Evolutionary conservation across 176 grass and related monocot genomes (phyloP), one percentile per base, ranked within the genome.

Genomic region (Carex parvula): DNA sequence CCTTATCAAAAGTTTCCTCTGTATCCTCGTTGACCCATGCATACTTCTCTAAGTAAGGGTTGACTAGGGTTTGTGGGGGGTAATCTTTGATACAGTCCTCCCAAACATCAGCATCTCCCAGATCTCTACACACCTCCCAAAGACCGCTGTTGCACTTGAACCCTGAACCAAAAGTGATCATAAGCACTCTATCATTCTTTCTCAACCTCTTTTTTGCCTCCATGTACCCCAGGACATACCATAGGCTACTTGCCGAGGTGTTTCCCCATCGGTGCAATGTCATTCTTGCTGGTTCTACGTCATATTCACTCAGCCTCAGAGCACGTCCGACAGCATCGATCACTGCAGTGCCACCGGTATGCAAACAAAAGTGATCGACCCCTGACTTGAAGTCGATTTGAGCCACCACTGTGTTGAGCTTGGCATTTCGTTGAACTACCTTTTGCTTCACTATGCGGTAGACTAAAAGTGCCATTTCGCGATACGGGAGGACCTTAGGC

Each of bases 101-200:
- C 94, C 94, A 94, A 0, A 62, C 92, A 50, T 86, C 90, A 39
- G 59, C 88, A 84, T 94, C 94, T 59, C 16, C 6, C 41, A 97
- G 77, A 84, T 94, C 94, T 55, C 84, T 74, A 35, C 0, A 44
- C 4, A 97, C 94, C 88, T 92, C 91, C 94, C 94, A 97, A 80
- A 90, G 84, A 85, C 87, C 83, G 82, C 94, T 97, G 84, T 97
- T 97, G 92, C 94, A 97, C 83, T 97, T 97, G 79, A 97, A 97
- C 3, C 94, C 94, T 3, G 92, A 93, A 0, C 94, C 94, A 82
- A 97, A 97, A 24, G 82, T 94, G 1, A 94, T 81, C 94, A 97
- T 97, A 42, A 97, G 88, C 88, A 97, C 74, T 79, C 83, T 79
- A 82, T 97, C 90, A 4, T 88, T 86, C 8, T 44, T 70, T 80